These are phyloP conservation scores for Pleurotus eryngii DNA, from an alignment of 768 basidiomycete genomes.

Conservation along the genomic window DNA sequence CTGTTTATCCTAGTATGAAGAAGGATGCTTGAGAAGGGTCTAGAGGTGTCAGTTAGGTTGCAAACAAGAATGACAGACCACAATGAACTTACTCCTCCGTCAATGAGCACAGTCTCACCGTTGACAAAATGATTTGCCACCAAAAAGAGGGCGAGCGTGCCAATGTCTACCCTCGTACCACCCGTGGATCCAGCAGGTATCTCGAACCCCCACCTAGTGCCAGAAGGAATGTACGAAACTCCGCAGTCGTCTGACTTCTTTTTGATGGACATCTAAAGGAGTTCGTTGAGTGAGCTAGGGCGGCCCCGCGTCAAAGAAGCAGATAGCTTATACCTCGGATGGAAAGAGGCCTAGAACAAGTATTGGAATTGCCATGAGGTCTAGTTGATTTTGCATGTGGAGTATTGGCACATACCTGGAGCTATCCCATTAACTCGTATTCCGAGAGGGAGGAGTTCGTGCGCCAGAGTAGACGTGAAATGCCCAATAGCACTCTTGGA, in stretches of 20 bases:
- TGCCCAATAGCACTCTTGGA: conserved; percentile 48
- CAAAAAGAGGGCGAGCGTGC: conserved; percentile 34
- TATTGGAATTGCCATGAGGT: not conserved
- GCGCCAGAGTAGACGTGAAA: conserved; percentile 43
- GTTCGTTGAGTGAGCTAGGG: no score
- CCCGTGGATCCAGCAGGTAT: conserved; percentile 28
- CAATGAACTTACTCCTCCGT: conserved; percentile 35
- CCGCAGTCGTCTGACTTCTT: not conserved
- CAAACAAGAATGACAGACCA: not conserved
- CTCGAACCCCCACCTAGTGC: conserved; percentile 19
- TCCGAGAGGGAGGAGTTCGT: conserved; percentile 44
- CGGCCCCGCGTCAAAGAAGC: no score
- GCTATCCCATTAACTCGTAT: conserved; percentile 47
- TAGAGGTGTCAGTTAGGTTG: not conserved
- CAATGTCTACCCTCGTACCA: conserved; percentile 36
- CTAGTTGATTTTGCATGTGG: conserved; percentile 1
- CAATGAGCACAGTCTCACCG: conserved; percentile 41
- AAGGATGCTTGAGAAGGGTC: conserved; percentile 6
- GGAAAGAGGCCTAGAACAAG: conserved; percentile 27
- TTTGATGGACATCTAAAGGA: no score
- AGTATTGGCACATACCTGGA: conserved; percentile 25
- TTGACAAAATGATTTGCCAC: conserved; percentile 43
- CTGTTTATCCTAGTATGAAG: not conserved
- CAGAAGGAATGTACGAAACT: not conserved
- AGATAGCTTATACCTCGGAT: conserved; percentile 15